phyloP scores from a whole-genome alignment of 306 rosid genomes.

The Quercus engelmannii region DNA sequence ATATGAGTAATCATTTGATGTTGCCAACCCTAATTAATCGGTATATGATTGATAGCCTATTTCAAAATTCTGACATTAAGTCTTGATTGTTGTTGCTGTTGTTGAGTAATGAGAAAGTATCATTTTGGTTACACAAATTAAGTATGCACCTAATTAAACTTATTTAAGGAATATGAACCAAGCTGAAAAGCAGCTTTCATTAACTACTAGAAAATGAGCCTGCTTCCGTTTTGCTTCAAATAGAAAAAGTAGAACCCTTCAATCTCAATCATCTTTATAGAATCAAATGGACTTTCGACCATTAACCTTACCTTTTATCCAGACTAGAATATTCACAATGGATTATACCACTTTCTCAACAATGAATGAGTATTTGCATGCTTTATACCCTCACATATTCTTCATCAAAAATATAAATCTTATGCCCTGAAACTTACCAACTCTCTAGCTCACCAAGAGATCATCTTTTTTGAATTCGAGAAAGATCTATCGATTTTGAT shows the following conservation, averaged over 20 bases:
- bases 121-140: too few species aligned
- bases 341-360: slow-evolving; percentile 17
- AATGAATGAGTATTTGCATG: background rate
- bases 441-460: background rate
- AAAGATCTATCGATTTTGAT: slow-evolving; percentile 11
- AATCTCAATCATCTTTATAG: slow-evolving; percentile 2
- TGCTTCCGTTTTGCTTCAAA: background rate
- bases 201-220: background rate
- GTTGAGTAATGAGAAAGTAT: too few species aligned
- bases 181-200: slow-evolving; percentile 4
- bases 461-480: slow-evolving; percentile 6
- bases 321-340: slow-evolving; percentile 27
- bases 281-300: background rate
- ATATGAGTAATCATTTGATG: too few species aligned
- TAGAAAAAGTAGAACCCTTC: background rate
- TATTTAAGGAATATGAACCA: background rate
- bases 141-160: too few species aligned
- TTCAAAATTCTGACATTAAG: too few species aligned
- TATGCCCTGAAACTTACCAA: slow-evolving; percentile 2
- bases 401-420: slow-evolving; percentile 1
- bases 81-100: too few species aligned
- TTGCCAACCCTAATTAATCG: too few species aligned
- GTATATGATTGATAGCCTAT: too few species aligned
- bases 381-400: slow-evolving; percentile 6
- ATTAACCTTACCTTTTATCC: background rate